phyloP scores from a whole-genome alignment of 768 basidiomycete species.

The Podaxis rugospora region DNA sequence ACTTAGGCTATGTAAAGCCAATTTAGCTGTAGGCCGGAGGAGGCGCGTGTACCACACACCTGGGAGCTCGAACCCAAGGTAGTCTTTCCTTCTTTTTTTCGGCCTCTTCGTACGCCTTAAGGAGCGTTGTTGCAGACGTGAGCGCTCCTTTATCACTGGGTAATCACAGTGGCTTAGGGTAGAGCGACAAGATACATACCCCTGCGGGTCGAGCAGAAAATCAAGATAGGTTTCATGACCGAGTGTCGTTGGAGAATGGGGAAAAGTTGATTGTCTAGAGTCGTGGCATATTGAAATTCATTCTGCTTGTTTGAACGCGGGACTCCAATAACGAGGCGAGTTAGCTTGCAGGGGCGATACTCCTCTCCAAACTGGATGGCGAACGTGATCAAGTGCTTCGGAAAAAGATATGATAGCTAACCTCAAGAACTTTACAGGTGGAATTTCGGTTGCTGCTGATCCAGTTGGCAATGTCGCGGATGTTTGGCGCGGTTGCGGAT shows the following conservation, averaged over 20 bases:
- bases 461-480: conserved; percentile 87
- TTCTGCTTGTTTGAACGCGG: conserved; percentile 59
- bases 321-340: conserved; percentile 68
- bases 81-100: conserved; percentile 41
- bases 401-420: conserved; percentile 19
- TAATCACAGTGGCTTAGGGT: not conserved
- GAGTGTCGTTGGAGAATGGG: conserved; percentile 68
- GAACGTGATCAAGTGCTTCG: not conserved
- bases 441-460: conserved; percentile 45
- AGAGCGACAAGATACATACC: conserved; percentile 34
- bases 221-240: conserved; percentile 75
- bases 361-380: conserved; percentile 81
- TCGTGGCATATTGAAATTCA: conserved; percentile 72
- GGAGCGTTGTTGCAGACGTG: conserved; percentile 71
- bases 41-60: conserved; percentile 28
- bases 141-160: conserved; percentile 40
- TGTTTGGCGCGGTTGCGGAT: conserved; percentile 93
- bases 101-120: conserved; percentile 63
- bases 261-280: conserved; percentile 72
- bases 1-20: conserved; percentile 38
- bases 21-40: not conserved
- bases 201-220: conserved; percentile 89
- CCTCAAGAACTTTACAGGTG: conserved; percentile 69
- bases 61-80: conserved; percentile 66
- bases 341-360: conserved; percentile 82